phyloP scores from a whole-genome alignment of 768 basidiomycete genomes.

The Tylopilus sp. region DNA sequence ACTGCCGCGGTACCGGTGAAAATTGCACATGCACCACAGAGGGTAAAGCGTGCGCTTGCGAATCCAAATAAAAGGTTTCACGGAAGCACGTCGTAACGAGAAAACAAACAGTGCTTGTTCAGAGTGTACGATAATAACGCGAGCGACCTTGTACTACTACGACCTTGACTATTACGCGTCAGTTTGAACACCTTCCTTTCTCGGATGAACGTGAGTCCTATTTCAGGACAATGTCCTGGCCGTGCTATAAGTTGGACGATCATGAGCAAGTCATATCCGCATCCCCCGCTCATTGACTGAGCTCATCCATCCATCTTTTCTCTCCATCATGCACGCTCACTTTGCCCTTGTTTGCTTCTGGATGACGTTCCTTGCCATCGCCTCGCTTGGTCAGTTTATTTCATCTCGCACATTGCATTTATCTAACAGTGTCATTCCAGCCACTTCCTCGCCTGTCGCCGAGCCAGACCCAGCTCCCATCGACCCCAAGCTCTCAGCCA shows the following conservation, averaged over 20 bases:
- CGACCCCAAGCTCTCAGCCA: constrained; percentile 14
- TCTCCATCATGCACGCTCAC: constrained; percentile 12
- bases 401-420: no score
- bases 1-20: constrained; percentile 17
- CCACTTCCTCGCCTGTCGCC: constrained; percentile 20
- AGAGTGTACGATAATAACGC: constrained; percentile 6
- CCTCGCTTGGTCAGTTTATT: constrained; percentile 16
- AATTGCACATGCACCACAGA: constrained; percentile 18
- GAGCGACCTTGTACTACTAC: constrained; percentile 13
- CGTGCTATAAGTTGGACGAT: not conserved
- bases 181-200: constrained; percentile 4
- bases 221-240: not conserved
- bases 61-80: constrained; percentile 11
- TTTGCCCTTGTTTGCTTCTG: constrained; percentile 19
- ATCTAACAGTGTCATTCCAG: constrained; percentile 6
- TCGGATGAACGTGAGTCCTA: constrained; percentile 28
- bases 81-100: not conserved
- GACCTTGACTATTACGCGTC: not conserved
- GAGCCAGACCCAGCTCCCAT: constrained; percentile 24
- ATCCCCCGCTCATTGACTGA: constrained; percentile 13
- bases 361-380: constrained; percentile 20
- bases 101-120: not conserved
- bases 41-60: constrained; percentile 15
- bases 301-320: not conserved
- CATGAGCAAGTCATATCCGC: not conserved